phyloP scores from a whole-genome alignment of 345 rosid species.

The Hirschfeldia incana region DNA sequence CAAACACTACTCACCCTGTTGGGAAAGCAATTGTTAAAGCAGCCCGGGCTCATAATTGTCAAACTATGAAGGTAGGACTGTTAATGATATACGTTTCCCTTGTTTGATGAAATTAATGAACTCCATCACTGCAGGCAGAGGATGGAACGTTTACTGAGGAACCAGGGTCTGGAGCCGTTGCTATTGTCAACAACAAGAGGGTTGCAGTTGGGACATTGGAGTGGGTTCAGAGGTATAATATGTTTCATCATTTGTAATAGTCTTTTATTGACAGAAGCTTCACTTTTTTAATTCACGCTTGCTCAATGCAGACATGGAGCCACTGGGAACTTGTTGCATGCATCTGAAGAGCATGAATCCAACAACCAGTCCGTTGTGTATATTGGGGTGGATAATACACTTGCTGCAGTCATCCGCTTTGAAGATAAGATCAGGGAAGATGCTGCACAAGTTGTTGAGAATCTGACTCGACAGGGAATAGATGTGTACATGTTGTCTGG shows the following conservation, averaged over 20 bases:
- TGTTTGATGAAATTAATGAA: constrained; percentile 15
- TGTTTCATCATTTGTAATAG: constrained; percentile 7
- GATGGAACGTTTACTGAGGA: constrained; percentile 90
- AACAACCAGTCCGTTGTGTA: constrained; percentile 76
- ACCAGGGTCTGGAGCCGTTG: constrained; percentile 93
- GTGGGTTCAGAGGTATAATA: constrained; percentile 76
- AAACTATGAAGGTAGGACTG: constrained; percentile 53
- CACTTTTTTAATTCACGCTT: background rate
- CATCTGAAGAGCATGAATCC: constrained; percentile 50
- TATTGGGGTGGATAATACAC: constrained; percentile 72
- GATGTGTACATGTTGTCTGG: constrained; percentile 91
- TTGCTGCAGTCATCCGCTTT: constrained; percentile 76
- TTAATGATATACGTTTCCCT: background rate
- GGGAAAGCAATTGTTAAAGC: constrained; percentile 95
- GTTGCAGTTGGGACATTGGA: constrained; percentile 89
- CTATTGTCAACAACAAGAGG: constrained; percentile 59
- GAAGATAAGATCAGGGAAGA: constrained; percentile 94
- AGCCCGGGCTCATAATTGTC: constrained; percentile 55
- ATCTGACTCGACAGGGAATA: constrained; percentile 69
- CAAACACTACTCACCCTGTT: constrained; percentile 87
- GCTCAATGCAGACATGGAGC: constrained; percentile 70
- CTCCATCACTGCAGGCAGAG: constrained; percentile 48
- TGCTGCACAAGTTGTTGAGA: constrained; percentile 69
- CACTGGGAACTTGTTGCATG: constrained; percentile 45
- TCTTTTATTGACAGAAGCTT: background rate